These are phyloP conservation scores for Bipolaris gigantea DNA, from an alignment of 2,329 filamentous ascomycete genomes.

Conservation along the genomic window DNA sequence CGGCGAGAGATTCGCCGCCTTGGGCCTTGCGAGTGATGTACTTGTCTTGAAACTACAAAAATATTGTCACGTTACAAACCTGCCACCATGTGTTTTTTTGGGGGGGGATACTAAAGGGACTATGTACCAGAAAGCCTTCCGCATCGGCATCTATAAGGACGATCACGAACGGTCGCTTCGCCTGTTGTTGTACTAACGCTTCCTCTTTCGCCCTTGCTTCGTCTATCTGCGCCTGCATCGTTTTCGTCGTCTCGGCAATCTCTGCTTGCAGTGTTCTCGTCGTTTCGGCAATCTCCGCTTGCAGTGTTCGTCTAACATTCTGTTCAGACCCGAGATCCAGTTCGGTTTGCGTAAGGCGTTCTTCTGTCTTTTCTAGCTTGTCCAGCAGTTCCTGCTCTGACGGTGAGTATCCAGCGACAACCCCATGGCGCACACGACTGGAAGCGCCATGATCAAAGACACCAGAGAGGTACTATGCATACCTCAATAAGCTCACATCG, in stretches of 20 bases:
- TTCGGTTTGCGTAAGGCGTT: constrained; percentile 40
- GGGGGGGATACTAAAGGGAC: background rate
- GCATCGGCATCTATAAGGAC: constrained; percentile 45
- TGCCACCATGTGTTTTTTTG: background rate
- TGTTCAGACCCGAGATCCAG: constrained; percentile 44
- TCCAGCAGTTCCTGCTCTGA: constrained; percentile 38
- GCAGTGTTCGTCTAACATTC: constrained; percentile 42
- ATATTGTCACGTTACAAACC: background rate
- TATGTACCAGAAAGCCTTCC: constrained; percentile 40
- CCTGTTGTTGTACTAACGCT: constrained; percentile 36
- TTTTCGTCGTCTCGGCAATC: constrained; percentile 17
- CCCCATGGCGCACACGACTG: background rate
- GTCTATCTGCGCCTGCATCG: constrained; percentile 10
- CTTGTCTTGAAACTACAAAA: constrained; percentile 39
- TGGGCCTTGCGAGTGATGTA: constrained; percentile 41
- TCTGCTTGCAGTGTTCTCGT: constrained; percentile 40
- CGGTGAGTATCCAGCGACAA: background rate
- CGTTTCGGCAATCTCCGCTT: constrained; percentile 31
- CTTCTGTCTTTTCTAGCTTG: constrained; percentile 44
- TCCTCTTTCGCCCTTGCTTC: constrained; percentile 38
- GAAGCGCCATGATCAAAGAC: background rate
- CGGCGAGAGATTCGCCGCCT: constrained; percentile 41
- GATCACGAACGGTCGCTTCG: constrained; percentile 40
- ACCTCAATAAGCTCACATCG: constrained; percentile 44
- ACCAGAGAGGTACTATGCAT: background rate